Conservation (phyloP, 2,329 filamentous ascomycete species). For the Madurella fahalii region DNA sequence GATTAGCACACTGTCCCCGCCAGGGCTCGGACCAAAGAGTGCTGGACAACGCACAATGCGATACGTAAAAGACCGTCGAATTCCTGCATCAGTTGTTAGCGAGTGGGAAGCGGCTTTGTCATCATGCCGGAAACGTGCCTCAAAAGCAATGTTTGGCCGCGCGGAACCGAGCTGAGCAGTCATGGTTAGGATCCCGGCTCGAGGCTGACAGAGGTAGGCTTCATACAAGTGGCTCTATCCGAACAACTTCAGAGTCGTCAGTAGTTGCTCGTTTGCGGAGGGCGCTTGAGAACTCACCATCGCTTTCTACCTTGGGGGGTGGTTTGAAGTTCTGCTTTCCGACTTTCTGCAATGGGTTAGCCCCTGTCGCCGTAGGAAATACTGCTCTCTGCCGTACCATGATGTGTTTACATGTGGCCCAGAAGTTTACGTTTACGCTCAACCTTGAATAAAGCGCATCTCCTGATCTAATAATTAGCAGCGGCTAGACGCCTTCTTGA, state of each 20-base stretch:
- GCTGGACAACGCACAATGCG: slow-evolving; percentile 55
- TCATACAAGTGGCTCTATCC: slow-evolving; percentile 26
- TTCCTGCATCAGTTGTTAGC: slow-evolving; percentile 50
- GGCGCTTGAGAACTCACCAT: slow-evolving; percentile 55
- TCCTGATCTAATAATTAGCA: slow-evolving; percentile 78
- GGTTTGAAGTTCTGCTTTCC: slow-evolving; percentile 96
- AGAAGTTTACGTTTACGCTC: slow-evolving; percentile 91
- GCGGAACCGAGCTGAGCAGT: slow-evolving; percentile 62
- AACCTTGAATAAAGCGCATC: slow-evolving; percentile 89
- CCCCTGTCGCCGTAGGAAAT: neutral
- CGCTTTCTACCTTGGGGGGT: slow-evolving; percentile 86
- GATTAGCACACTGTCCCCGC: neutral
- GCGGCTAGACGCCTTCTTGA: slow-evolving; percentile 46
- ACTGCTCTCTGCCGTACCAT: slow-evolving; percentile 40
- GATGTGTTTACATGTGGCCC: slow-evolving; percentile 60
- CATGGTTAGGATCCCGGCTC: neutral
- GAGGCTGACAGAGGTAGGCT: neutral
- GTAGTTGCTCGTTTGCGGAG: neutral
- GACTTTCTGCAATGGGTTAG: slow-evolving; percentile 58
- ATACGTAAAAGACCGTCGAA: slow-evolving; percentile 87
- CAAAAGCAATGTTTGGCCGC: slow-evolving; percentile 82
- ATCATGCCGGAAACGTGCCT: slow-evolving; percentile 6
- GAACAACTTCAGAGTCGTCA: slow-evolving; percentile 21
- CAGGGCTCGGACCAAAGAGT: neutral
- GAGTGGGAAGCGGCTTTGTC: neutral